Base-by-base conservation (phyloP, 257 asterid genomes). In the Ballota nigra region DNA sequence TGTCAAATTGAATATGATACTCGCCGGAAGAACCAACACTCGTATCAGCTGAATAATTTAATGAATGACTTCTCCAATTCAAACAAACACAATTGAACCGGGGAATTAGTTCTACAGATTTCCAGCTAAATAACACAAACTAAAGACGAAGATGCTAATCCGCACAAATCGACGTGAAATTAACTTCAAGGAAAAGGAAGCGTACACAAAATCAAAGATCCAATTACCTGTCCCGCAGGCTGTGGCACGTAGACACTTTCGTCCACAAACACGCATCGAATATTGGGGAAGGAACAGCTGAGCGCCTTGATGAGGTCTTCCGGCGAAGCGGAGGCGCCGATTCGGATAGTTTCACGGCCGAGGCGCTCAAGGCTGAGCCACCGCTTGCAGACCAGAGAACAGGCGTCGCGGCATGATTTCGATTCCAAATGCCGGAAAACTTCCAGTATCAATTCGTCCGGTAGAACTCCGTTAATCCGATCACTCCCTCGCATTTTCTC, bases 281-380 rank as follows among this genome's bases (percentile, higher is more conserved):
- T 78, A 68, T 87, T 87, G 24, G 80, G 83, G 69, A 86, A 92
- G 18, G 85, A 78, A 33, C 72, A 58, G 70, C 93, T 68, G 33
- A 92, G 88, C 69, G 82, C 80, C 73, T 66, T 47, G 57, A 88
- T 81, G 69, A 84, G 81, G 34, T 57, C 43, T 62, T 86, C 92
- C 6, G 97, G 91, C 67, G 78, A 67, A 10, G 85, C 82, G 20
- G 96, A 87, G 19, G 96, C 97, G 74, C 89, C 96, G 78, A 90
- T 81, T 52, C 90, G 92, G 55, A 90, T 75, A 49, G 89, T 77
- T 1, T 79, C 81, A 34, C 97, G 95, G 85, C 92, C 86, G 61
- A 83, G 88, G 47, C 98, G 85, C 86, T 90, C 96, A 23, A 90
- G 95, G 83, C 71, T 49, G 7, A 87, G 96, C 98, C 98, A 92